Percentiles rank a stretch among this genome's conserved stretches.
phyloP scores from a whole-genome alignment of 2,329 filamentous ascomycete species.

The Fusarium continuum region DNA sequence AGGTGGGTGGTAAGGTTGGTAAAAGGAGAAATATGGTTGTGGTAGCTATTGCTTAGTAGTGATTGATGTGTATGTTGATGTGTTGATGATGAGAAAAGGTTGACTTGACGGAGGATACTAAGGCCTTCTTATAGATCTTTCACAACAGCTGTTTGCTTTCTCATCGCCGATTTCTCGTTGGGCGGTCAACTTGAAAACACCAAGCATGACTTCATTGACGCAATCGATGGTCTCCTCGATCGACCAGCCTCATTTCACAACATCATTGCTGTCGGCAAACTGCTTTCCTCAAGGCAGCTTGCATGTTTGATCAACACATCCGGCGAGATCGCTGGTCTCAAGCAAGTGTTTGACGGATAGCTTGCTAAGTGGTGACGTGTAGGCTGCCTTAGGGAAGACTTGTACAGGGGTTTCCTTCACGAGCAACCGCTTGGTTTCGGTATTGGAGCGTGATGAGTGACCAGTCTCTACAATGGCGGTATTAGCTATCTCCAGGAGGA shows the following conservation, averaged over 20 bases:
- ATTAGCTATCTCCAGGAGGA: not conserved
- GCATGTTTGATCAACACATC: not conserved
- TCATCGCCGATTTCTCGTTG: slow-evolving; percentile 1
- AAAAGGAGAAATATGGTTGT: not conserved
- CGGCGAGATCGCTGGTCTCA: not conserved
- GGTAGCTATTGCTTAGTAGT: not conserved
- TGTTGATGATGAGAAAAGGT: not conserved
- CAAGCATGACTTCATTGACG: slow-evolving; percentile 29
- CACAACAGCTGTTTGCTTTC: not conserved
- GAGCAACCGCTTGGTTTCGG: not conserved
- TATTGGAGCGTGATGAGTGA: not conserved
- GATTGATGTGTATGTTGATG: not conserved
- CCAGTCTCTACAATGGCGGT: not conserved
- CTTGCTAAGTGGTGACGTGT: slow-evolving; percentile 24
- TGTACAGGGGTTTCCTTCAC: not conserved
- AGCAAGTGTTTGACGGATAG: not conserved
- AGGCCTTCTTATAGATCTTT: slow-evolving; percentile 27
- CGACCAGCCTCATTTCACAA: not conserved
- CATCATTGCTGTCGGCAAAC: not conserved
- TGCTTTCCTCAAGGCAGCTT: slow-evolving; percentile 1
- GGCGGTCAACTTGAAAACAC: not conserved
- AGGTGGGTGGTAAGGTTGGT: slow-evolving; percentile 2
- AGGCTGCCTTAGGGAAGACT: not conserved
- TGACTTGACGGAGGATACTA: not conserved
- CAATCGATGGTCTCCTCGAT: slow-evolving; percentile 24